Base-by-base conservation (phyloP, 257 asterid species). In the Parsonsia alboflavescens region DNA sequence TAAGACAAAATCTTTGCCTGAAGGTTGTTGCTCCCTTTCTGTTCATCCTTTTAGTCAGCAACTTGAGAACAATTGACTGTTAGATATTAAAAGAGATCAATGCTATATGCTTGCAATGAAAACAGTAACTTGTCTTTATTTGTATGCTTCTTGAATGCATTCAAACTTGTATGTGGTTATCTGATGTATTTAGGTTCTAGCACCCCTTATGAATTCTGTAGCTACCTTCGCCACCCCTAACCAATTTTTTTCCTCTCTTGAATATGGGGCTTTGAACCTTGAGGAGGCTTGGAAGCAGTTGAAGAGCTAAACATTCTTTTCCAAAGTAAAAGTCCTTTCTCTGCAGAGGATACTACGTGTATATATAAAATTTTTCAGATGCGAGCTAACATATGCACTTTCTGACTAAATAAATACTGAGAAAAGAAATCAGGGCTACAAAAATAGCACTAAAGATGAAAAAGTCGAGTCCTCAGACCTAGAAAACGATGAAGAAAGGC, bases 1-100 rank as follows among this genome's bases (percentile, higher is more conserved):
- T 39, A 44, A 45, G 16, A n/a, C 62, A 53, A 54, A 10, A 19
- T 42, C 52, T 8, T 33, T 26, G 59, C 61, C 73, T 19, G 62
- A 65, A 77, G 81, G 81, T 77, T 72, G 17, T 65, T 58, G 42
- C 69, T 21, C 28, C 24, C 39, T 36, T 24, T 69, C 54, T 39
- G 39, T 1, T 46, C n/a, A 52, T 52, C 70, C 41, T 42, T 8
- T 46, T 7, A 44, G 21, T 6, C 33, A 33, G 44, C 10, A 21
- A 39, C 24, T 62, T 16, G 1, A 30, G 36, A 33, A 6, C 17
- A 54, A 56, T 26, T 56, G 22, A 42, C 56, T 69, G 46, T 58
- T 39, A 7, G 53, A n/a, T 16, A 28, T 22, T 59, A 41, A 10
- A 62, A 33, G 21, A 1, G 42, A 52, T 73, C 42, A 45, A 19